A percentile compares a stretch with the other conserved stretches of the same genome.
These are phyloP conservation scores for Debaryomyces tyrocola DNA, from an alignment of 805 yeast genomes.

Conservation along the genomic window DNA sequence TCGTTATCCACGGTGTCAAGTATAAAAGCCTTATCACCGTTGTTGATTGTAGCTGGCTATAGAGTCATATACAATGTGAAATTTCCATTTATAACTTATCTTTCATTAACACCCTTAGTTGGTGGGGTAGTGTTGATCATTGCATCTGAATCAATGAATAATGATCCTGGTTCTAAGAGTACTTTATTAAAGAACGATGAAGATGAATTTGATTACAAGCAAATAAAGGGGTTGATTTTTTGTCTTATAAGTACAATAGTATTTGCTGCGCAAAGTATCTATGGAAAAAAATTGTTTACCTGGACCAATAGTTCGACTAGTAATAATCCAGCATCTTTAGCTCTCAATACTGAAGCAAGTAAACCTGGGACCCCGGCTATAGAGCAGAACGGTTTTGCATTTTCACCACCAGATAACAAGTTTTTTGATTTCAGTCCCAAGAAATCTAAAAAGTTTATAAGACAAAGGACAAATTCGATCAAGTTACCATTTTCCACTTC, in stretches of 20 bases:
- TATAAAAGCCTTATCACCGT: constrained; percentile 66
- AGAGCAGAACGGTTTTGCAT: background rate
- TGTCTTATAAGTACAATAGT: constrained; percentile 70
- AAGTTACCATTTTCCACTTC: constrained; percentile 35
- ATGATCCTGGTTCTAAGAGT: constrained; percentile 1
- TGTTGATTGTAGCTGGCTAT: constrained; percentile 58
- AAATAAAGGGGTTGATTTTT: constrained; percentile 61
- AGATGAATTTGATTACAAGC: constrained; percentile 21
- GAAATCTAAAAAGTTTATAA: constrained; percentile 11
- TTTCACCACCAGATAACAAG: background rate
- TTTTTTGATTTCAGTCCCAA: constrained; percentile 1
- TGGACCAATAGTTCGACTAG: constrained; percentile 39
- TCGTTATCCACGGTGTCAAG: constrained; percentile 72
- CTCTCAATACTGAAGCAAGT: constrained; percentile 21
- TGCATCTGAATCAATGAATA: constrained; percentile 23
- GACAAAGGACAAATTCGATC: constrained; percentile 20
- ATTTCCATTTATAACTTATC: constrained; percentile 50
- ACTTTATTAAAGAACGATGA: constrained; percentile 8
- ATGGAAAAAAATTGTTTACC: constrained; percentile 76
- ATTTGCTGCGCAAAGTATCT: constrained; percentile 84
- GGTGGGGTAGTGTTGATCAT: constrained; percentile 54
- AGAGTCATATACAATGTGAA: constrained; percentile 49
- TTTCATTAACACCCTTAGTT: constrained; percentile 52
- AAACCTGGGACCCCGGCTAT: constrained; percentile 16
- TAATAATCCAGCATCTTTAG: constrained; percentile 25